phyloP scores from a whole-genome alignment of 768 basidiomycete species.

The Naganishia vishniacii region DNA sequence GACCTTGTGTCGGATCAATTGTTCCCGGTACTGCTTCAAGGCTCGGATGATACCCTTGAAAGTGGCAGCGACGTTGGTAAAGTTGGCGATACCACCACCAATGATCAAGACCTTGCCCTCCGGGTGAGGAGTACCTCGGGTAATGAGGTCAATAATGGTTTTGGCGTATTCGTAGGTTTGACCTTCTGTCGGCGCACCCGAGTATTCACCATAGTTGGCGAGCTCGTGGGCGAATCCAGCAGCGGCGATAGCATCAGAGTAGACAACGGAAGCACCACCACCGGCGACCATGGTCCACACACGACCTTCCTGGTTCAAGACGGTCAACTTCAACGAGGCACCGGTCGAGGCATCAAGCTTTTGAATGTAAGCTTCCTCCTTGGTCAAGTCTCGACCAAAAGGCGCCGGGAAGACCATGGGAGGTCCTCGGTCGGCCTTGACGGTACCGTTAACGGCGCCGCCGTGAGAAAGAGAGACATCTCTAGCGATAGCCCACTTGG shows the following conservation, averaged over 20 bases:
- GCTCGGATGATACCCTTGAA: constrained; percentile 99
- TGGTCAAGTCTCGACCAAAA: constrained; percentile 94
- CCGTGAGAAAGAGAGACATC: constrained; percentile 67
- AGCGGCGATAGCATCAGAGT: constrained; percentile 70
- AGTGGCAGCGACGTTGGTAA: constrained; percentile 97
- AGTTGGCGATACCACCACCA: constrained; percentile 99
- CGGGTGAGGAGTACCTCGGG: constrained; percentile 69
- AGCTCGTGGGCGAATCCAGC: constrained; percentile 95
- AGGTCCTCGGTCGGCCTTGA: constrained; percentile 83
- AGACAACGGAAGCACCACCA: constrained; percentile 55
- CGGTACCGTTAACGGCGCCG: constrained; percentile 51
- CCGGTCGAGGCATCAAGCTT: constrained; percentile 95
- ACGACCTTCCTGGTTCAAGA: constrained; percentile 87
- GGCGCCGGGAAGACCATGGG: constrained; percentile 83
- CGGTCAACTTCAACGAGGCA: constrained; percentile 95
- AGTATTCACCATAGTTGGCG: constrained; percentile 99
- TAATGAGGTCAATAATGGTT: constrained; percentile 94
- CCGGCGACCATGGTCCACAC: constrained; percentile 99
- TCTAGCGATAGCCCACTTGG: constrained; percentile 97
- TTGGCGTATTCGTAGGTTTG: constrained; percentile 99
- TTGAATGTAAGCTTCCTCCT: constrained; percentile 98
- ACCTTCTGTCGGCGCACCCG: constrained; percentile 92
- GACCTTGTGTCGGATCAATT: constrained; percentile 75
- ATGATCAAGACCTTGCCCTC: constrained; percentile 99
- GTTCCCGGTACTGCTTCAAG: constrained; percentile 82